A percentile compares a stretch with the other conserved stretches of the same genome.
phyloP scores from a whole-genome alignment of 306 rosid genomes.

The Glycine latifolia region DNA sequence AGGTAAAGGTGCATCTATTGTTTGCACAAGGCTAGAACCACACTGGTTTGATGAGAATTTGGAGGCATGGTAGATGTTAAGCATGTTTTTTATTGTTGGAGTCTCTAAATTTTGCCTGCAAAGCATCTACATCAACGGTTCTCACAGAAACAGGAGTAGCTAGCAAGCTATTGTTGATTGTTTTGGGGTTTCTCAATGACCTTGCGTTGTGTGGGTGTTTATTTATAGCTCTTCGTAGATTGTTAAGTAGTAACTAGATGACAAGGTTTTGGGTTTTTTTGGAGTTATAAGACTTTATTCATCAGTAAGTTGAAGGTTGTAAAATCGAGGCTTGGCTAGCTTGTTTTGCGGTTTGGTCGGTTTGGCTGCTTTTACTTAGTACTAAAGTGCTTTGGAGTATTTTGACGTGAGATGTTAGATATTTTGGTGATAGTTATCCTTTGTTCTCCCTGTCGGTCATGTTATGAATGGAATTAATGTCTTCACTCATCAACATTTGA shows the following conservation, averaged over 20 bases:
- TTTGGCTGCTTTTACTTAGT: conserved; percentile 25
- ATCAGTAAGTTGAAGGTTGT: too few relatives aligned
- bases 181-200: not conserved
- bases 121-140: conserved; percentile 14
- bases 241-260: not conserved
- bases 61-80: conserved; percentile 48
- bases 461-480: not conserved
- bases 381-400: not conserved
- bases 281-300: too few relatives aligned
- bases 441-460: conserved; percentile 36
- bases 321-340: too few relatives aligned
- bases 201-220: not conserved
- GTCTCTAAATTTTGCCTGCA: not conserved
- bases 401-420: conserved; percentile 7
- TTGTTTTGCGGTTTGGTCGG: conserved; percentile 36
- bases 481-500: conserved; percentile 4
- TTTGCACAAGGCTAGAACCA: conserved; percentile 58
- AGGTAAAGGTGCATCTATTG: conserved; percentile 62
- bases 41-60: conserved; percentile 60
- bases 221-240: not conserved
- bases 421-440: conserved; percentile 40
- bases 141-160: not conserved
- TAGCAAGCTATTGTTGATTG: too few relatives aligned
- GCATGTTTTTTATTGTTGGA: conserved; percentile 41
- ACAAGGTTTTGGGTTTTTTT: not conserved